phyloP scores from a whole-genome alignment of 2,329 filamentous ascomycete species.

The Microsporum ferrugineum region DNA sequence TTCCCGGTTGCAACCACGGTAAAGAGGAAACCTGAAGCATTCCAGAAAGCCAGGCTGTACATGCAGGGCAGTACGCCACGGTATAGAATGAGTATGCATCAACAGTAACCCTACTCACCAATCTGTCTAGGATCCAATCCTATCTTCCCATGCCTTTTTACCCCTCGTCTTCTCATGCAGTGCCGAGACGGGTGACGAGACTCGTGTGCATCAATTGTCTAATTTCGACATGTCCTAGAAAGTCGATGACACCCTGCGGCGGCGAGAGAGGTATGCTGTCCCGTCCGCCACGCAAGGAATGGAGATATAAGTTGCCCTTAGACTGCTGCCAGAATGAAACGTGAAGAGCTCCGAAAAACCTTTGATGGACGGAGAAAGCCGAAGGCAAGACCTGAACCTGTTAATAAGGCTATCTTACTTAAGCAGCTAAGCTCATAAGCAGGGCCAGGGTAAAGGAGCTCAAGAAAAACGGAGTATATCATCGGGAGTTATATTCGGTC shows the following conservation, averaged over 20 bases:
- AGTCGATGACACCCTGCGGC: neutral
- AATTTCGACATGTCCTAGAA: neutral
- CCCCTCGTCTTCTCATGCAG: neutral
- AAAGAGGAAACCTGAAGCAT: neutral
- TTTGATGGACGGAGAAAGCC: neutral
- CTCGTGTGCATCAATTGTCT: neutral
- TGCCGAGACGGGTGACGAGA: neutral
- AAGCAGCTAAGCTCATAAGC: slow-evolving; percentile 1
- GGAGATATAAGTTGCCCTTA: neutral
- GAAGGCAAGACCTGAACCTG: neutral
- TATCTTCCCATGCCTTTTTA: neutral
- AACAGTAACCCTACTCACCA: neutral
- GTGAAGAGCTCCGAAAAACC: neutral
- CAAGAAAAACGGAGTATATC: neutral
- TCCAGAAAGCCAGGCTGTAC: neutral
- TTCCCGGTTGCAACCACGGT: neutral
- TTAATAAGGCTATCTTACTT: neutral
- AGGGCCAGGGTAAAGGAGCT: neutral
- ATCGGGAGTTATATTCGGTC: neutral
- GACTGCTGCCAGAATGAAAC: neutral
- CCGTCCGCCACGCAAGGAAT: neutral
- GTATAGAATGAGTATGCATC: neutral
- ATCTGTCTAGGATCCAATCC: neutral
- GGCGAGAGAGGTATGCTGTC: neutral
- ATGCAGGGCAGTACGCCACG: neutral